Conservation (phyloP, 140 eudicot genomes). For the Senecio squalidus region DNA sequence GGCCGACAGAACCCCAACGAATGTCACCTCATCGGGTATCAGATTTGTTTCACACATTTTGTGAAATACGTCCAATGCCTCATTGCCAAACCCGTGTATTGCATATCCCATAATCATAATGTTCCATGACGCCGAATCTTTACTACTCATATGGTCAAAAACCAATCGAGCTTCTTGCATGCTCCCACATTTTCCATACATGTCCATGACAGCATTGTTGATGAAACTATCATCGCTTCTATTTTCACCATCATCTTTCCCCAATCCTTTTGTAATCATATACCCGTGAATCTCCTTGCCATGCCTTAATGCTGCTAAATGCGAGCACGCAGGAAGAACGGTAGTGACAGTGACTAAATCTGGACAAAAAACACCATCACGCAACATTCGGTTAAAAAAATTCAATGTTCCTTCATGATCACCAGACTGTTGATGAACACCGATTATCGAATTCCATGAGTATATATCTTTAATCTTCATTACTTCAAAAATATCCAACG, state of each 20-base stretch:
- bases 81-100: conserved; percentile 60
- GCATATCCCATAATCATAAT: conserved; percentile 82
- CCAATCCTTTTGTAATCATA: conserved; percentile 54
- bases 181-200: conserved; percentile 84
- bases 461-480: conserved; percentile 56
- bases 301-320: conserved; percentile 59
- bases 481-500: conserved; percentile 36
- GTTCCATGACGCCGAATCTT: conserved; percentile 85
- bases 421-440: conserved; percentile 62
- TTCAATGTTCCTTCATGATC: conserved; percentile 55
- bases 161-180: conserved; percentile 51
- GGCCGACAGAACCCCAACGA: conserved; percentile 68
- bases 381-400: conserved; percentile 48
- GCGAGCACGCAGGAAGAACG: conserved; percentile 68
- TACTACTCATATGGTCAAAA: conserved; percentile 46
- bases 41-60: conserved; percentile 38
- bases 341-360: conserved; percentile 79
- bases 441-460: conserved; percentile 70
- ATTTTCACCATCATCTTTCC: conserved; percentile 18
- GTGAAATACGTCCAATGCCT: conserved; percentile 47
- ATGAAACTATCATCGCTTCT: conserved; percentile 22
- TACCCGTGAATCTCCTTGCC: conserved; percentile 73
- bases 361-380: conserved; percentile 39
- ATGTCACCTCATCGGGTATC: conserved; percentile 61
- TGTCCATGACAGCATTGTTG: conserved; percentile 66